phyloP scores from a whole-genome alignment of 768 basidiomycete genomes.

The Kwoniella sp. region DNA sequence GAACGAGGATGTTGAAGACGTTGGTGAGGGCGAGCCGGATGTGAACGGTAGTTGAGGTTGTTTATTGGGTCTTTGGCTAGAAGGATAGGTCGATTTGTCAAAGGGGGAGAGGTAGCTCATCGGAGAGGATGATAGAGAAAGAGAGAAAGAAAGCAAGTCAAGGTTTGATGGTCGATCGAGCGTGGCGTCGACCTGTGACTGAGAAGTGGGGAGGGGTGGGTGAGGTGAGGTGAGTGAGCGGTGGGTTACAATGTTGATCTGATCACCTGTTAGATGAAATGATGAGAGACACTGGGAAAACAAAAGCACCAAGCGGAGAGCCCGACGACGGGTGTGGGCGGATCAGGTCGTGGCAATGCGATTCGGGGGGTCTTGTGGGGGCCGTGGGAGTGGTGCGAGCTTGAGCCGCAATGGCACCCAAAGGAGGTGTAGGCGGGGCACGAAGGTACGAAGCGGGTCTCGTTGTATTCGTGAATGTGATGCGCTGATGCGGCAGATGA shows the following conservation, averaged over 20 bases:
- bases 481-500: background rate
- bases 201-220: background rate
- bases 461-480: background rate
- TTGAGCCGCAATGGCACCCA: conserved; percentile 7
- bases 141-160: background rate
- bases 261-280: background rate
- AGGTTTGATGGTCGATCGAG: conserved; percentile 8
- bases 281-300: background rate
- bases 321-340: background rate
- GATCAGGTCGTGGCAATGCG: background rate
- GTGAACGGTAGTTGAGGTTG: background rate
- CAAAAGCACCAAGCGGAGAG: conserved; percentile 4
- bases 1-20: conserved; percentile 21
- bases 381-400: background rate
- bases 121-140: background rate
- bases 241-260: background rate
- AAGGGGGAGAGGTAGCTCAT: conserved; percentile 9
- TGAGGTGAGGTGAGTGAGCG: background rate
- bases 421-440: conserved; percentile 4
- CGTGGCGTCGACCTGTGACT: background rate
- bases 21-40: conserved; percentile 20
- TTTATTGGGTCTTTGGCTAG: background rate
- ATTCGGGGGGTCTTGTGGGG: background rate
- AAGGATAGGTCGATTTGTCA: background rate
- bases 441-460: background rate